These are phyloP conservation scores for Panus rudis DNA, from an alignment of 768 basidiomycete species.

Conservation along the genomic window DNA sequence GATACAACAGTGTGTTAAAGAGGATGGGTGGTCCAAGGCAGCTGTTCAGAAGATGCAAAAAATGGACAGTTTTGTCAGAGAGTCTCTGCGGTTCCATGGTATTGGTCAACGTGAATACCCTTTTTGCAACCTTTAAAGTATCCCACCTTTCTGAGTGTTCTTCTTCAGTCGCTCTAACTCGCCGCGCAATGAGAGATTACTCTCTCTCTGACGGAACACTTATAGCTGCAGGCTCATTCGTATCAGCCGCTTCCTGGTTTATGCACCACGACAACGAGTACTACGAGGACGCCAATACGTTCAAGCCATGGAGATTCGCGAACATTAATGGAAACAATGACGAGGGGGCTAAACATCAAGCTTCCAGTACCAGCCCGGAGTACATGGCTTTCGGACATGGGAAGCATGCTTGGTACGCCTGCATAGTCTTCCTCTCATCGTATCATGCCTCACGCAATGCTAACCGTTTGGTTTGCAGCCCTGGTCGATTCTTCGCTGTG, in stretches of 20 bases:
- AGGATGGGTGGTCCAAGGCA: slow-evolving; percentile 34
- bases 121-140: not conserved
- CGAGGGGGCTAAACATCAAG: slow-evolving; percentile 28
- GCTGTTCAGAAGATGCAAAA: slow-evolving; percentile 34
- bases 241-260: slow-evolving; percentile 11
- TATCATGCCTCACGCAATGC: not conserved
- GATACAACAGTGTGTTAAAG: slow-evolving; percentile 18
- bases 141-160: not conserved
- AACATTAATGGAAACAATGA: slow-evolving; percentile 26
- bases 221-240: slow-evolving; percentile 17
- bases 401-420: slow-evolving; percentile 24
- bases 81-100: slow-evolving; percentile 32
- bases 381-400: slow-evolving; percentile 23
- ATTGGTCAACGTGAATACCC: slow-evolving; percentile 16
- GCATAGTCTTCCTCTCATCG: not conserved
- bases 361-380: slow-evolving; percentile 24
- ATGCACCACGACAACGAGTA: slow-evolving; percentile 18
- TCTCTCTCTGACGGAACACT: slow-evolving; percentile 30
- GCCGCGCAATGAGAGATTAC: slow-evolving; percentile 25
- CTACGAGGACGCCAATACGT: slow-evolving; percentile 17
- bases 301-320: slow-evolving; percentile 45
- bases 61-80: slow-evolving; percentile 46
- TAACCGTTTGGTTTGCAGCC: slow-evolving; percentile 6
- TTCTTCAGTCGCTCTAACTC: slow-evolving; percentile 18
- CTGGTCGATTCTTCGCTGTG: slow-evolving; percentile 21